Evolutionary conservation across 345 rosid species (phyloP).

Genomic region (Eucalyptus victrix): DNA sequence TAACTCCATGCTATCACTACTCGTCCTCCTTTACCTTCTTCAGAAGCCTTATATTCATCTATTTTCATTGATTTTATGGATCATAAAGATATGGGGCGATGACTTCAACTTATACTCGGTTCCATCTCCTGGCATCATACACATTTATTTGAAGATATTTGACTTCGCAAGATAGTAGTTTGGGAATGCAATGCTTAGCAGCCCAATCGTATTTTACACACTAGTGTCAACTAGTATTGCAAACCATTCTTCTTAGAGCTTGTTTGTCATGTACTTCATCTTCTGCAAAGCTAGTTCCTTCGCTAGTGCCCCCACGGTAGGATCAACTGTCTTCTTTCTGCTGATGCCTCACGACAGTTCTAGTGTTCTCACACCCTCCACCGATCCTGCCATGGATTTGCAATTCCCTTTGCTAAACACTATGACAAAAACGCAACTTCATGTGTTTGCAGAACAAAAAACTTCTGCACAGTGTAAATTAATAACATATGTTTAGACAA

Average conservation of each 20-base stretch:
- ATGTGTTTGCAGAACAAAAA: neutral
- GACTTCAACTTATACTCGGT: neutral
- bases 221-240: neutral
- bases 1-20: too few relatives aligned
- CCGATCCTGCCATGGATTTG: neutral
- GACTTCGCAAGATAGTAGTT: neutral
- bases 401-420: neutral
- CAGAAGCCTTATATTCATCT: too few relatives aligned
- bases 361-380: neutral
- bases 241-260: neutral
- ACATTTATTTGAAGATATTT: neutral
- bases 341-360: neutral
- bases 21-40: too few relatives aligned
- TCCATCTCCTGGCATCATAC: neutral
- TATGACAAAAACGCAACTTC: neutral
- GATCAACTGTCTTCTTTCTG: neutral
- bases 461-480: neutral
- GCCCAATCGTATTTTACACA: neutral
- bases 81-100: neutral
- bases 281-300: neutral
- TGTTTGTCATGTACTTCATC: neutral
- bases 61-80: neutral
- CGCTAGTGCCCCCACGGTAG: neutral
- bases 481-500: neutral
- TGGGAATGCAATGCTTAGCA: neutral